Base-by-base conservation (phyloP, 305 asterid genomes). In the Monarda citriodora region DNA sequence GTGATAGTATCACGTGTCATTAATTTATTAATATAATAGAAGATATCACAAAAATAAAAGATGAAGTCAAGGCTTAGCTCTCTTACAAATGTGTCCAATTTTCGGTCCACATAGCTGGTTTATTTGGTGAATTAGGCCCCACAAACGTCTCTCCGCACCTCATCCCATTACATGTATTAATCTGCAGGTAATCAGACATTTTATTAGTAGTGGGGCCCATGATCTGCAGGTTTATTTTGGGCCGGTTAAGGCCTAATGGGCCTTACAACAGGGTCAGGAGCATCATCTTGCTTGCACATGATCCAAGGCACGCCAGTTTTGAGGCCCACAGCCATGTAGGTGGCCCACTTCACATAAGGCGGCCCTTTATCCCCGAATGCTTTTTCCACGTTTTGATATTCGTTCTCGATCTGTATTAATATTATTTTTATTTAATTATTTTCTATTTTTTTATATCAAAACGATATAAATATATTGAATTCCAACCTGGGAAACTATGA, bases 71-170 rank as follows among this genome's bases (percentile, higher is more conserved):
- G n/a, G n/a, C n/a, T n/a, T 47, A 20, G 52, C 3, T 10, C 5
- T 9, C 52, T 84, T 82, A 93, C 99, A 80, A 83, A 71, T 88
- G 89, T 20, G 99, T 93, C 99, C 99, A 93, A 62, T 89, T 84
- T 77, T 93, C 99, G 29, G 99, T 93, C 99, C 99, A 93, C 20
- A 89, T 59, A 9, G 97, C 91, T 26, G 99, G 97, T 64, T 93
- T 93, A 38, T 82, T 77, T 67, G 95, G 92, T 44, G 96, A 82
- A 72, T 93, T 93, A 31, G 99, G 99, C 7, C 97, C 96, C 11
- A 63, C 75, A 72, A 89, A 89, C 70, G 97, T 93, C 60, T 85
- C 96, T 20, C 89, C 99, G 62, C 99, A 93, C 57, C 12, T 85
- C 82, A 73, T 32, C 56, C 99, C 97, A 72, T 93, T 93, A 77